Base-by-base conservation (phyloP, 2,329 filamentous ascomycete species). In the Clarireedia monteithiana region DNA sequence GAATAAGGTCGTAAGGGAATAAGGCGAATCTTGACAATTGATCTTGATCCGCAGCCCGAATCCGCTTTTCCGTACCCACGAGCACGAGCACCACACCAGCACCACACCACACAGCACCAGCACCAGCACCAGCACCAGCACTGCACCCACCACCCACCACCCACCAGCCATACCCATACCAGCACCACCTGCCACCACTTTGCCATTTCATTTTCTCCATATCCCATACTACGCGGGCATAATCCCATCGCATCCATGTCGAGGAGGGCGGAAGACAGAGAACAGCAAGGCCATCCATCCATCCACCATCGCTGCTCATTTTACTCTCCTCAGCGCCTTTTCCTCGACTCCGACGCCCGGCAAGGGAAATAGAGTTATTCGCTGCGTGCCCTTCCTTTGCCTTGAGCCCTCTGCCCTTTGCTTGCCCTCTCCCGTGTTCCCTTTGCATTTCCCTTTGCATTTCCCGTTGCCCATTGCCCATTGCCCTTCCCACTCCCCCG, bases 381-480 rank as follows among this genome's bases (percentile, higher is more conserved):
- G 30, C 46, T 48, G 58, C 51, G 48, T 53, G 48, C 58, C 54
- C 57, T 53, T 40, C 48, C 27, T 56, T 42, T 54, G 49, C 57
- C 20, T 20, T 20, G 20, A 20, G 20, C 20, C 20, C 20, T 20
- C 20, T 20, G 20, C 20, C 20, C 20, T 54, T 56, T 58, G 49
- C 51, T 57, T 53, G 55, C 44, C 53, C 34, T 44, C 20, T 48
- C 15, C n/a, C 27, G 17, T 48, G 2, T 38, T 42, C 39, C 46
- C 15, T 17, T 15, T 26, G 38, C 26, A 9, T 17, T 6, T 36
- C 27, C 49, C 26, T 6, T 17, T 6, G 34, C 27, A 9, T 17
- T 6, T 36, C 27, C 49, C 26, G 6, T 17, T 6, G 24, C 39
- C 50, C 26, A 9, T 17, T 6, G 26, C 27, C 50, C 26, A 9